phyloP scores from a whole-genome alignment of 2,329 filamentous ascomycete species.

The Hirsutella thompsonii region DNA sequence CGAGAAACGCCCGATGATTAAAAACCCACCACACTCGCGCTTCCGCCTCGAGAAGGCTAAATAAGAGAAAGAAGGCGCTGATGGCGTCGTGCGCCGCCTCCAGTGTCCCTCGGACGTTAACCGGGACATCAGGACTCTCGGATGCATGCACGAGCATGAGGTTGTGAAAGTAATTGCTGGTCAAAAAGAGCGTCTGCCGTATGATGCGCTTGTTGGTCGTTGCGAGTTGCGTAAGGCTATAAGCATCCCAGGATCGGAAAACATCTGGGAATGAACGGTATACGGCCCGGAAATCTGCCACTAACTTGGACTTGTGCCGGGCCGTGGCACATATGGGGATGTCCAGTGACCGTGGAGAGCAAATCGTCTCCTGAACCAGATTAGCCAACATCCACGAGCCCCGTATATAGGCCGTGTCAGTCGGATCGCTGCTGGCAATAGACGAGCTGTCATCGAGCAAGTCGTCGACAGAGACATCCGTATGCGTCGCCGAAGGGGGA shows the following conservation, averaged over 20 bases:
- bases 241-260: slow-evolving; percentile 55
- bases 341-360: slow-evolving; percentile 60
- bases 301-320: slow-evolving; percentile 55
- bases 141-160: slow-evolving; percentile 67
- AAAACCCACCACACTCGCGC: slow-evolving; percentile 78
- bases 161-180: slow-evolving; percentile 75
- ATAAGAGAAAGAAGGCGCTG: slow-evolving; percentile 61
- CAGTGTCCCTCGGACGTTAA: slow-evolving; percentile 56
- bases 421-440: slow-evolving; percentile 47
- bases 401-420: slow-evolving; percentile 58
- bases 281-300: slow-evolving; percentile 56
- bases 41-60: slow-evolving; percentile 54
- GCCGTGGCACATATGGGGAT: slow-evolving; percentile 57
- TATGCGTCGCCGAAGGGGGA: slow-evolving; percentile 66
- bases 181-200: slow-evolving; percentile 64
- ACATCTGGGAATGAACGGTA: slow-evolving; percentile 60
- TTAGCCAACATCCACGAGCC: slow-evolving; percentile 71
- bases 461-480: slow-evolving; percentile 65
- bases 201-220: slow-evolving; percentile 51
- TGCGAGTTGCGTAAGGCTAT: slow-evolving; percentile 43
- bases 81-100: slow-evolving; percentile 68
- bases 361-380: slow-evolving; percentile 64
- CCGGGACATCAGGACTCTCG: slow-evolving; percentile 48
- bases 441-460: slow-evolving; percentile 49
- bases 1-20: slow-evolving; percentile 67